These are phyloP conservation scores for Xylaria castorea DNA, from an alignment of 495 filamentous ascomycete species.

Conservation along the genomic window DNA sequence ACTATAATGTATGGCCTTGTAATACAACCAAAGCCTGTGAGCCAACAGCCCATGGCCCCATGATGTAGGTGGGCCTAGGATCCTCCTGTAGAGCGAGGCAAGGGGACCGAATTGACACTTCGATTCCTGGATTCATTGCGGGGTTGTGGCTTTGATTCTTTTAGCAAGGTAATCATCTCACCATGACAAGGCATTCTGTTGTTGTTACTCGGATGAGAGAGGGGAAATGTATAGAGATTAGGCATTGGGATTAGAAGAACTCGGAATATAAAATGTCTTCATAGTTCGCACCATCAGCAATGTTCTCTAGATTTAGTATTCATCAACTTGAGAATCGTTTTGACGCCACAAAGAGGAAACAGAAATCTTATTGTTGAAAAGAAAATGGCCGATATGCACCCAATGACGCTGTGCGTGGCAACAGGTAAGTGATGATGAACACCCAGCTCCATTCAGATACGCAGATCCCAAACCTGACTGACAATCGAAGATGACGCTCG, in stretches of 20 bases:
- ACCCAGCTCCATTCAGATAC: not conserved
- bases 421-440: not conserved
- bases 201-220: not conserved
- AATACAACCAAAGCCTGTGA: not conserved
- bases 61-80: not conserved
- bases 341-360: not conserved
- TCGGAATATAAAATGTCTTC: slow-evolving; percentile 2
- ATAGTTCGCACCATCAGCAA: not conserved
- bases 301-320: not conserved
- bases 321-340: not conserved
- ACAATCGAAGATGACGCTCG: slow-evolving; percentile 16
- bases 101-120: not conserved
- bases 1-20: not conserved
- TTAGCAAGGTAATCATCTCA: slow-evolving; percentile 2
- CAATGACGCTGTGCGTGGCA: not conserved
- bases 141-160: not conserved
- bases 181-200: not conserved
- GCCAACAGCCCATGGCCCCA: not conserved
- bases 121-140: not conserved
- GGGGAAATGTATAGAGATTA: not conserved
- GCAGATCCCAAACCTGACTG: not conserved
- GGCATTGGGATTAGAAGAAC: not conserved
- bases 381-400: slow-evolving; percentile 7
- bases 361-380: not conserved
- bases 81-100: not conserved